Evolutionary conservation across 176 grass and related monocot genomes (phyloP), one percentile per base, ranked within the genome.

Genomic region (Urochloa ruziziensis): DNA sequence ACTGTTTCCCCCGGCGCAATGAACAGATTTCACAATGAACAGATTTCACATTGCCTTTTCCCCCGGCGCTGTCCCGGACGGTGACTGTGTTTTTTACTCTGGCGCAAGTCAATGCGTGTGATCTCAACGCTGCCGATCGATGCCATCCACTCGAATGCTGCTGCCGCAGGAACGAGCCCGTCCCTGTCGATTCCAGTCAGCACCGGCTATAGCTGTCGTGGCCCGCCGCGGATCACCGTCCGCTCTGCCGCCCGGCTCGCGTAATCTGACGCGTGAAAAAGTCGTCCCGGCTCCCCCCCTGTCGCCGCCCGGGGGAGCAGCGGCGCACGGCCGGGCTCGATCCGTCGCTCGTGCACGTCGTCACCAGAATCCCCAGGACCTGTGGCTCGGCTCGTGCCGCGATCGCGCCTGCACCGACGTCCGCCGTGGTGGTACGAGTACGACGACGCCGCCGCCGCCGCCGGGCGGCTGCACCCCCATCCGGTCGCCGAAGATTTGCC

Each of bases 11-110:
- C 18, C 4, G 10, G 60, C 15, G 8, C 52, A 34, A 46, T 68
- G 68, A 79, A 60, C 79, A 74, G 79, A n/a, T 70, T 82, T 73
- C 56, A 65, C 43, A n/a, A n/a, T n/a, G n/a, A n/a, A n/a, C n/a
- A n/a, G n/a, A n/a, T 62, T 78, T 65, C 60, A 68, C 37, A 67
- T 12, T 46, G 43, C 43, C 10, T 46, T 46, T 46, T 2, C 43
- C 43, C 10, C 39, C 10, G 39, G 39, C 6, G 7, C 39, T n/a
- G n/a, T n/a, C n/a, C n/a, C n/a, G n/a, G n/a, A n/a, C n/a, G n/a
- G n/a, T n/a, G n/a, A n/a, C n/a, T n/a, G n/a, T n/a, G n/a, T n/a
- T n/a, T 40, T 37, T 86, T 80, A 66, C 86, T 62, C 54, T 27
- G 66, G 74, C 62, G 18, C 54, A 16, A 72, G 81, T 88, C 74